These are phyloP conservation scores for Cephalotrichum gorgonifer DNA, from an alignment of 2,329 filamentous ascomycete species.

Conservation along the genomic window DNA sequence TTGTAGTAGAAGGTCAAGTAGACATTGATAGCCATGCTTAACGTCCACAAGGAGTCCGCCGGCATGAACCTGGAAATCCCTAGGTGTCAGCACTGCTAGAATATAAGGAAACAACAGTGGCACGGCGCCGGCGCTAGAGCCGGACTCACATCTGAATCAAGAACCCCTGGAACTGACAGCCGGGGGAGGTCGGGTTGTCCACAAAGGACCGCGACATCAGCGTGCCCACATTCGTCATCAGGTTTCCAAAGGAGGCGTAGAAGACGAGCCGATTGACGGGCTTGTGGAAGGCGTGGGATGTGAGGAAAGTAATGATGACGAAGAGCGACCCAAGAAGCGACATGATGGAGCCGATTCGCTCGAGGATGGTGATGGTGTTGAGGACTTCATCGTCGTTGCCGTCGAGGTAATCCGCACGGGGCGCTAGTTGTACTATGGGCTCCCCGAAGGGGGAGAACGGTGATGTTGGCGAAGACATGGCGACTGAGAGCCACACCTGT, in stretches of 20 bases:
- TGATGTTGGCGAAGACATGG: too few species aligned
- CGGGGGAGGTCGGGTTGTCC: constrained; percentile 30
- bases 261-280: constrained; percentile 83
- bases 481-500: too few species aligned
- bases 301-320: constrained; percentile 60
- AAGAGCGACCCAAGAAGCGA: constrained; percentile 62
- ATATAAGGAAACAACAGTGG: neutral
- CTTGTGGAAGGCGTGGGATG: constrained; percentile 64
- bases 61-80: constrained; percentile 65
- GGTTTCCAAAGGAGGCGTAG: constrained; percentile 73
- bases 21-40: constrained; percentile 72
- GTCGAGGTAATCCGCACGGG: too few species aligned
- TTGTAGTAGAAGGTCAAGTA: constrained; percentile 66
- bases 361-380: constrained; percentile 47
- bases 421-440: too few species aligned
- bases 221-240: constrained; percentile 67
- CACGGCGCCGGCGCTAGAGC: neutral
- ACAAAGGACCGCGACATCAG: constrained; percentile 59
- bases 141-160: constrained; percentile 67
- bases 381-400: constrained; percentile 16
- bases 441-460: too few species aligned
- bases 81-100: neutral
- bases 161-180: constrained; percentile 66
- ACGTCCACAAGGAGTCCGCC: constrained; percentile 61
- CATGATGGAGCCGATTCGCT: constrained; percentile 58